Conservation (phyloP, 1,139 yeast species). For the Magnusiomyces magnusii region DNA sequence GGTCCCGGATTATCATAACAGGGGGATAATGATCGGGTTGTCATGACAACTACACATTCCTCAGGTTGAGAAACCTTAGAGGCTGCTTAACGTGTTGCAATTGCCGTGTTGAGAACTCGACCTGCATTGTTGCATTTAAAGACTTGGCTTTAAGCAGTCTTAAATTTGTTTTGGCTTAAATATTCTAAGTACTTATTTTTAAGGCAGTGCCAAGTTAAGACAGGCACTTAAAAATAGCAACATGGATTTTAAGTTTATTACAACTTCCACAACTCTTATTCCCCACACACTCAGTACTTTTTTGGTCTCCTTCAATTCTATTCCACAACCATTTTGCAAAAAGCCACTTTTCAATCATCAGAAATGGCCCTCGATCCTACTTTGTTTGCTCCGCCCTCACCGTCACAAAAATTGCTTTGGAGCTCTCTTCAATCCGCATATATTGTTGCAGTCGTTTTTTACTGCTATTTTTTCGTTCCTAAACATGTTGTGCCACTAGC, state of each 20-base stretch:
- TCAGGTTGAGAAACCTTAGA: neutral
- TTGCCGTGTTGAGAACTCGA: neutral
- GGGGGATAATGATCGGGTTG: neutral
- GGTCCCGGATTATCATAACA: neutral
- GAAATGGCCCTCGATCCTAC: neutral
- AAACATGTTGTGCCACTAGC: neutral
- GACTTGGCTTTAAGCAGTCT: neutral
- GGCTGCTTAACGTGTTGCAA: neutral
- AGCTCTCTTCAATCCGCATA: neutral
- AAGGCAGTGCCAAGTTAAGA: too few species aligned
- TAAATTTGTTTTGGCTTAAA: neutral
- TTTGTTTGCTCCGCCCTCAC: neutral
- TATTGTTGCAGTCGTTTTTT: neutral
- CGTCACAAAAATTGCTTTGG: neutral
- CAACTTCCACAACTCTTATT: too few species aligned
- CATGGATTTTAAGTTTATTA: too few species aligned
- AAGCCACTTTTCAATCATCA: neutral
- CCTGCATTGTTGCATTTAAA: neutral
- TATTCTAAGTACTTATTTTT: too few species aligned
- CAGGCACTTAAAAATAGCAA: too few species aligned
- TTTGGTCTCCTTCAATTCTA: neutral
- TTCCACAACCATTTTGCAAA: neutral
- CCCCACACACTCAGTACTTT: too few species aligned
- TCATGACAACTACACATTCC: neutral
- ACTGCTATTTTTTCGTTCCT: neutral